Conservation (phyloP, 306 rosid genomes). For the Pyrus bretschneideri region DNA sequence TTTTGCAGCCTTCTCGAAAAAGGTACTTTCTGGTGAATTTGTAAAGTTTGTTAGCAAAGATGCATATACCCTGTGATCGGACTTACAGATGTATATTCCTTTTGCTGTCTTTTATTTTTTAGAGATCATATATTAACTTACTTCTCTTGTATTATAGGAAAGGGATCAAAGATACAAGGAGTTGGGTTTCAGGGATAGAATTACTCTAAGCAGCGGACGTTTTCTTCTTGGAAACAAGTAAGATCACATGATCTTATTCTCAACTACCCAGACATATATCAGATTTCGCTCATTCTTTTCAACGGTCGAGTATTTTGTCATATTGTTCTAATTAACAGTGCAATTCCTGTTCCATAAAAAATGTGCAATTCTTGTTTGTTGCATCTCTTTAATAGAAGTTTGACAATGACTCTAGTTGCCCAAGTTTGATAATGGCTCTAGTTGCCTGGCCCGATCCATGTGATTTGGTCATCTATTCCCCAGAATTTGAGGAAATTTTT, state of each 20-base stretch:
- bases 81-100: background rate
- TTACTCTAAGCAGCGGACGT: slow-evolving; percentile 98
- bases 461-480: no score
- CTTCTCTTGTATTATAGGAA: slow-evolving; percentile 47
- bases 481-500: background rate
- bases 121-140: slow-evolving; percentile 8
- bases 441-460: no score
- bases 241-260: slow-evolving; percentile 20
- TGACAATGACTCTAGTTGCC: no score
- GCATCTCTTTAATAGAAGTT: no score
- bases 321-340: no score
- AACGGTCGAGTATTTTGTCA: no score
- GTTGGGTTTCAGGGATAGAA: slow-evolving; percentile 93
- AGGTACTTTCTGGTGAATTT: slow-evolving; percentile 39
- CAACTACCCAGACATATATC: background rate
- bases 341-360: no score
- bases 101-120: background rate
- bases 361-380: no score
- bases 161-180: slow-evolving; percentile 98
- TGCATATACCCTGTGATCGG: background rate
- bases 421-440: no score
- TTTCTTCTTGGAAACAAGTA: slow-evolving; percentile 99
- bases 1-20: slow-evolving; percentile 97
- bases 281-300: no score
- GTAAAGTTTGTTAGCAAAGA: background rate